Evolutionary conservation across 192 early-diverging fungal species (phyloP).

Genomic region (Linnemannia zychae): DNA sequence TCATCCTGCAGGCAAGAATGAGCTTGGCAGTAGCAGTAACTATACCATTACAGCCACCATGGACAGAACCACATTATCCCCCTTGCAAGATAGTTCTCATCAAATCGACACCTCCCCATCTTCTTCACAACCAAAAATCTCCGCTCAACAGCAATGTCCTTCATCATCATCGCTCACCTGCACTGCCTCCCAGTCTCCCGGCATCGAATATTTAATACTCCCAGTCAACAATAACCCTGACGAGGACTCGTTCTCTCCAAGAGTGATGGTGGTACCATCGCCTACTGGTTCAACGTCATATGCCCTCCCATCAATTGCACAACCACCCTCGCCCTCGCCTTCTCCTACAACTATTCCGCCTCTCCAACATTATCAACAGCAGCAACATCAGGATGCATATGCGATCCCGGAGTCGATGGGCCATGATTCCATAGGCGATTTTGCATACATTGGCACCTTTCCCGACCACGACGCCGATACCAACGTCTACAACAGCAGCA

Average conservation of each 20-base stretch:
- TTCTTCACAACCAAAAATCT: not conserved
- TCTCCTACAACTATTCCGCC: not conserved
- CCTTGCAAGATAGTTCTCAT: not conserved
- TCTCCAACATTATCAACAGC: not conserved
- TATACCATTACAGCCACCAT: too few relatives aligned
- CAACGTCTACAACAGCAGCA: not conserved
- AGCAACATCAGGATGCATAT: not conserved
- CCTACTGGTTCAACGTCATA: not conserved
- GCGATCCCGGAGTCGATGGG: slow-evolving; percentile 2
- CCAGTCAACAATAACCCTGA: not conserved
- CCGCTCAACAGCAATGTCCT: too few relatives aligned
- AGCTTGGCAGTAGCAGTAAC: not conserved
- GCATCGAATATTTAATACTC: not conserved
- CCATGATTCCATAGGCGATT: not conserved
- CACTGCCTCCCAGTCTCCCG: not conserved
- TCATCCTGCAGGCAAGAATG: not conserved
- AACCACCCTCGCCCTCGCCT: not conserved
- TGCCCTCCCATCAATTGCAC: not conserved
- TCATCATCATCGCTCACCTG: not conserved
- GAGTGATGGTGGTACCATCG: not conserved
- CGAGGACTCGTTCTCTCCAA: not conserved
- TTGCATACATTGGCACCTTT: not conserved
- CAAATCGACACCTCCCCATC: not conserved
- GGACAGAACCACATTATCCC: not conserved
- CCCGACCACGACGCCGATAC: not conserved